Evolutionary conservation across 306 rosid species (phyloP), one percentile per base, ranked within the genome.

Genomic region (Cicer yamashitae): DNA sequence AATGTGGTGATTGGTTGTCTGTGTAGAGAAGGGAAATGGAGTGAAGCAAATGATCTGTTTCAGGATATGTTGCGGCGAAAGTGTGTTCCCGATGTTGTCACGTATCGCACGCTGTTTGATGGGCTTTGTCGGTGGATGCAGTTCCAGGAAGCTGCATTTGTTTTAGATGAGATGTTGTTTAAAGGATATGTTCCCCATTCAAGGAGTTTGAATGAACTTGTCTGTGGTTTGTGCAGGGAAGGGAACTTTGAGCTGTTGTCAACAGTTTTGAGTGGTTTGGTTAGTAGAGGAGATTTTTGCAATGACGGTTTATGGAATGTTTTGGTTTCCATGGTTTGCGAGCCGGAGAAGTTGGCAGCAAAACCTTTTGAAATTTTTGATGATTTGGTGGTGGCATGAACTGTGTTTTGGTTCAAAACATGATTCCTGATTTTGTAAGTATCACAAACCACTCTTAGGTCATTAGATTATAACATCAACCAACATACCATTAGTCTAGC

Each of bases 101-200:
- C 93, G 0, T 88, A 89, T 63, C 85, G 98, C 46, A 87, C 75
- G 0, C 76, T 93, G 37, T 91, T 91, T 68, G 86, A 81, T 57
- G 93, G 96, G 66, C 83, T 93, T 40, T 84, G 88, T 66, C 58
- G 37, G 40, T 83, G 78, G 59, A 78, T 52, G 74, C 89, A 81
- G 78, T 84, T 86, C 59, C 71, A 47, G 73, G 97, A 89, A 77
- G 97, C 96, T 45, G 82, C 86, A 10, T 54, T 79, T 22, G 44
- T 89, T 73, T 47, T 91, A 56, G 97, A 91, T 38, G 96, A 91
- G 88, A 89, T 89, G 98, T 40, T 91, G 43, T 93, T 88, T 70
- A 82, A 86, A 86, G 89, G 96, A 14, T 84, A 67, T 59, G 73
- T 63, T 10, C 96, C 93, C 6, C 70, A 51, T 71, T 13, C 51